These are phyloP conservation scores for Ustilago shanxiensis DNA, from an alignment of 1,284 basidiomycete genomes.

Conservation along the genomic window DNA sequence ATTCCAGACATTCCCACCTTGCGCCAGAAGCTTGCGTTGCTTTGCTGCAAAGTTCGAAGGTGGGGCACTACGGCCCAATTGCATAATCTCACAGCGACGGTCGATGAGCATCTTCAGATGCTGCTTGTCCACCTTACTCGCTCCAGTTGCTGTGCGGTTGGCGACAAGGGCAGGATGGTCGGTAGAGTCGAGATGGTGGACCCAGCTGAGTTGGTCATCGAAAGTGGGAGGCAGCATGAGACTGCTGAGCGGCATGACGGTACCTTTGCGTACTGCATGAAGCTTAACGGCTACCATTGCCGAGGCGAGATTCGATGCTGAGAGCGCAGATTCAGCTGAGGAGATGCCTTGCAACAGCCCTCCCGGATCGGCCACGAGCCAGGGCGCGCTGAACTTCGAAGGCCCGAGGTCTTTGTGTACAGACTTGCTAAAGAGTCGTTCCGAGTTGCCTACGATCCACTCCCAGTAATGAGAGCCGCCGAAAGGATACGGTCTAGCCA, in stretches of 20 bases:
- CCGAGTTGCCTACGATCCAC: conserved; percentile 41
- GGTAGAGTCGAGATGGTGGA: conserved; percentile 38
- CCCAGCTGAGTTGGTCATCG: conserved; percentile 40
- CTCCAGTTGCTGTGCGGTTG: conserved; percentile 20
- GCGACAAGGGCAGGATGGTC: conserved; percentile 35
- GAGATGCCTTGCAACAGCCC: background rate
- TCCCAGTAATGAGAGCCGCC: conserved; percentile 32
- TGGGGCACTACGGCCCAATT: conserved; percentile 40
- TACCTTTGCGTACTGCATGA: conserved; percentile 45
- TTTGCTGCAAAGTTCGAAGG: background rate
- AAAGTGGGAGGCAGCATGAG: conserved; percentile 33
- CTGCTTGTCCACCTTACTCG: conserved; percentile 32
- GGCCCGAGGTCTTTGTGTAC: background rate
- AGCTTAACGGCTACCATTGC: conserved; percentile 50
- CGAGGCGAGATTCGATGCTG: conserved; percentile 17
- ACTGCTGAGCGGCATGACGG: conserved; percentile 32
- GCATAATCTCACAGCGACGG: conserved; percentile 43
- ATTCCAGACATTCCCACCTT: conserved; percentile 17
- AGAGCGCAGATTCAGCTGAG: conserved; percentile 5
- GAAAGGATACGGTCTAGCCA: conserved; percentile 35
- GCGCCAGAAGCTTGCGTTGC: background rate
- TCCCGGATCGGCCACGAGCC: conserved; percentile 19
- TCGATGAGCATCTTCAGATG: conserved; percentile 42
- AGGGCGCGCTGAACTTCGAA: conserved; percentile 8
- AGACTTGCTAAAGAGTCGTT: conserved; percentile 19